A percentile compares a stretch with the other conserved stretches of the same genome.
Conservation (phyloP, 2,329 filamentous ascomycete species). For the Fusarium sp. region DNA sequence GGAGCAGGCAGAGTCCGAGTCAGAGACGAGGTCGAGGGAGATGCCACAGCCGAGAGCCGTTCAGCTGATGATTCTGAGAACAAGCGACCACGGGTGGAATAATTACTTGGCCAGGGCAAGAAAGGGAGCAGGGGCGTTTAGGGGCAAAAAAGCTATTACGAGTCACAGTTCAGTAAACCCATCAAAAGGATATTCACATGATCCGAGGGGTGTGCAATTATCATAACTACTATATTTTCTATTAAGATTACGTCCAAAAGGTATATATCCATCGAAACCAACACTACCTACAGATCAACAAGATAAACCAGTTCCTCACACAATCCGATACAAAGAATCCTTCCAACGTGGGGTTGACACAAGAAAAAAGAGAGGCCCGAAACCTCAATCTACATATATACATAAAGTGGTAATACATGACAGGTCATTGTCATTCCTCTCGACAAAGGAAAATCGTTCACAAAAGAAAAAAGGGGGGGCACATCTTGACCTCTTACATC, state of each 20-base stretch:
- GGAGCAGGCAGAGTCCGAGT: conserved; percentile 71
- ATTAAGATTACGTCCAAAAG: conserved; percentile 43
- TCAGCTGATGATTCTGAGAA: conserved; percentile 55
- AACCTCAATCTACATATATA: conserved; percentile 18
- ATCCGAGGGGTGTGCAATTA: not conserved
- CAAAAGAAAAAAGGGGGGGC: conserved; percentile 22
- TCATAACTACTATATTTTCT: conserved; percentile 17
- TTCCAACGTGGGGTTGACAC: not conserved
- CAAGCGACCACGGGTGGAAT: conserved; percentile 63
- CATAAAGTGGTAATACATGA: conserved; percentile 17
- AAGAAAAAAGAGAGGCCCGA: not conserved
- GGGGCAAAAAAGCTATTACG: conserved; percentile 17
- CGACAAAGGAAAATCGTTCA: conserved; percentile 12
- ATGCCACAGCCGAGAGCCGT: conserved; percentile 57
- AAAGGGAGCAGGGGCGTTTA: conserved; percentile 41
- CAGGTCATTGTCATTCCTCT: not conserved
- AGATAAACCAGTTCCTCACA: not conserved
- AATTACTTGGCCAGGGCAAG: conserved; percentile 13
- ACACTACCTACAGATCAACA: conserved; percentile 15
- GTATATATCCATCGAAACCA: conserved; percentile 38
- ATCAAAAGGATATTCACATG: not conserved
- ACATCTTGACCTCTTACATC: conserved; percentile 39
- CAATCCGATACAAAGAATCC: not conserved
- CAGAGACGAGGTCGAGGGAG: conserved; percentile 65
- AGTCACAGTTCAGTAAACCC: conserved; percentile 10